Evolutionary conservation across 2,329 filamentous ascomycete genomes (phyloP), one percentile per base, ranked within the genome.

Genomic region (Ilyonectria destructans): DNA sequence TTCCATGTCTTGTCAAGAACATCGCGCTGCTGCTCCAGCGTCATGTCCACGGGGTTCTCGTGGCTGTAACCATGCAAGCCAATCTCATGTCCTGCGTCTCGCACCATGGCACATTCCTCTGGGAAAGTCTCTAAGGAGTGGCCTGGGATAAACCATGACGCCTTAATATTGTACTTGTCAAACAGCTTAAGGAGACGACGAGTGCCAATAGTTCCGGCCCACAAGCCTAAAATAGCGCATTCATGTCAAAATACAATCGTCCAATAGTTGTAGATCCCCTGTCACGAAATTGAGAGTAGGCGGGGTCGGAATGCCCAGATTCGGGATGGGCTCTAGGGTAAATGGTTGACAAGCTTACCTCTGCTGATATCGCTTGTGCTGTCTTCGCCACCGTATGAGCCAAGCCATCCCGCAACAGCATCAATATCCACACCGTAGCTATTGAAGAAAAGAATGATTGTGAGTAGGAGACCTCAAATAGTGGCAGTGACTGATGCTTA

Each of bases 371-470:
- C 92, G 76, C 87, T 92, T 3, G 89, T 90, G n/a, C 87, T 91
- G 78, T 94, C 92, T 79, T 94, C 89, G 51, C 92, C 92, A 21
- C 91, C 91, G 74, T 95, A 94, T 0, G 89, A 92, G 1, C 92
- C 92, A 1, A 94, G 83, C 92, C 92, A 94, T n/a, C 92, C 92
- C 5, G 92, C 89, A 2, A 94, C 91, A 26, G 91, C 92, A 74
- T 94, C 92, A 45, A 94, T 91, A 72, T 94, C 92, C 49, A 94
- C 90, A 7, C 91, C 91, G 75, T 93, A 93, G 72, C 88, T 85
- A 17, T 54, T 8, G 10, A 19, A 4, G 29, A 37, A 37, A 5
- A 17, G 2, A 10, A 23, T 26, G 26, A 4, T 5, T 37, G 55
- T 58, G 10, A 65, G 37, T 9, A 26, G 6, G 15, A 1, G 23